Percentiles rank a stretch among this genome's conserved stretches.
phyloP scores from a whole-genome alignment of 306 rosid species.

The Cucurbita pepo region DNA sequence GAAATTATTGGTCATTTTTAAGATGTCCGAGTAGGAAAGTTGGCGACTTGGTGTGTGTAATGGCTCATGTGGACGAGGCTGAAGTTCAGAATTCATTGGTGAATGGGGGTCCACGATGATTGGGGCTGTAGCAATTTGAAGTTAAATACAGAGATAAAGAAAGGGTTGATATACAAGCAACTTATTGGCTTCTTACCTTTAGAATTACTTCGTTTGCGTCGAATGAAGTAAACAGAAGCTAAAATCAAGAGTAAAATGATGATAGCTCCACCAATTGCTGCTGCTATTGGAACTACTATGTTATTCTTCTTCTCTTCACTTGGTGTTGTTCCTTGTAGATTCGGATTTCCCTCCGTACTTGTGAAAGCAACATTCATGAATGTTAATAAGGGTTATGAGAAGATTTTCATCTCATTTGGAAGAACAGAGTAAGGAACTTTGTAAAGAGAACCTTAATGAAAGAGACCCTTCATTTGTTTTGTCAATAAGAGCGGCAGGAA shows the following conservation, averaged over 20 bases:
- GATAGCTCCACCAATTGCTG: slow-evolving; percentile 25
- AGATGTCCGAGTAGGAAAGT: background rate
- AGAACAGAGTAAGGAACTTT: background rate
- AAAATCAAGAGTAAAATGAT: background rate
- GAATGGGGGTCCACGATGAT: background rate
- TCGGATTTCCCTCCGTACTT: slow-evolving; percentile 17
- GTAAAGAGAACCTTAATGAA: background rate
- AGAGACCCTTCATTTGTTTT: background rate
- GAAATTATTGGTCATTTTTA: background rate
- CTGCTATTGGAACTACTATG: slow-evolving; percentile 21
- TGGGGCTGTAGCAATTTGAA: background rate
- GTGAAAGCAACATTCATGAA: background rate
- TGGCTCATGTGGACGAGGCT: background rate
- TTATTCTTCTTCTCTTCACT: slow-evolving; percentile 2
- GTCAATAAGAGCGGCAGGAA: background rate
- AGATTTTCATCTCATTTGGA: background rate
- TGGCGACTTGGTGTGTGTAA: background rate
- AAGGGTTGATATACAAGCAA: background rate
- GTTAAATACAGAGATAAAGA: background rate
- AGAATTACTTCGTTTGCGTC: background rate
- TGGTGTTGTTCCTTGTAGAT: slow-evolving; percentile 5
- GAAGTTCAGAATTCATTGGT: background rate
- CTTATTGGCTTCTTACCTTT: background rate
- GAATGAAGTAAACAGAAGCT: slow-evolving; percentile 4
- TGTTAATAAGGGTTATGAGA: background rate